These are phyloP conservation scores for Linum lewisii DNA, from an alignment of 345 rosid species.

Conservation along the genomic window DNA sequence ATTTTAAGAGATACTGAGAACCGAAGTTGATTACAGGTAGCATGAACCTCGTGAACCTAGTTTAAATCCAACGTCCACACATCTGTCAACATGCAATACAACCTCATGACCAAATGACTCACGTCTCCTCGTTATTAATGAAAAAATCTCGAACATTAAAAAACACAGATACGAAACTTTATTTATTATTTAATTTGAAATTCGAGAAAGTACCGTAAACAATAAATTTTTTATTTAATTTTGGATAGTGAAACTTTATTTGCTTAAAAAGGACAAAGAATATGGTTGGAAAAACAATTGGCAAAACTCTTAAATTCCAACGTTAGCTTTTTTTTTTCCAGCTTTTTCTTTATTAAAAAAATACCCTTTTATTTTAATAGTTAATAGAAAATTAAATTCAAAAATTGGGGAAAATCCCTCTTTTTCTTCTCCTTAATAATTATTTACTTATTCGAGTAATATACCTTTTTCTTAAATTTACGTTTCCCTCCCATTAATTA, in stretches of 20 bases:
- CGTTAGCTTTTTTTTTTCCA: slow-evolving; percentile 2
- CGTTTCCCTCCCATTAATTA: slow-evolving; percentile 11
- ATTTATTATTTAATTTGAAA: too few species aligned
- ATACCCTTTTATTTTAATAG: neutral
- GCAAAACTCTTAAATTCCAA: neutral
- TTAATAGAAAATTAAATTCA: neutral
- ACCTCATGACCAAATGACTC: too few species aligned
- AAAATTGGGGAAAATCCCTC: neutral
- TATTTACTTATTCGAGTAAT: neutral
- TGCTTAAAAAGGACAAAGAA: neutral
- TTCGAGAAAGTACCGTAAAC: too few species aligned
- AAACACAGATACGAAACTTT: too few species aligned
- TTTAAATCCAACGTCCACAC: too few species aligned
- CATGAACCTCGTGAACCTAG: too few species aligned
- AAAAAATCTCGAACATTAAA: too few species aligned
- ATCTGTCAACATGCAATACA: too few species aligned
- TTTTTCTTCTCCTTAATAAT: neutral
- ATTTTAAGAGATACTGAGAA: too few species aligned
- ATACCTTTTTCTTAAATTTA: neutral
- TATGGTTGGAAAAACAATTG: slow-evolving; percentile 1
- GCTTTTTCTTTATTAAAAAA: neutral
- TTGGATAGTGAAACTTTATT: neutral
- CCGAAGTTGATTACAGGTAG: too few species aligned
- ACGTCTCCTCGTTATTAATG: too few species aligned
- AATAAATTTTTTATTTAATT: too few species aligned